Base-by-base conservation (phyloP, 108 stramenopile species). In the Skeletonema marinoi region DNA sequence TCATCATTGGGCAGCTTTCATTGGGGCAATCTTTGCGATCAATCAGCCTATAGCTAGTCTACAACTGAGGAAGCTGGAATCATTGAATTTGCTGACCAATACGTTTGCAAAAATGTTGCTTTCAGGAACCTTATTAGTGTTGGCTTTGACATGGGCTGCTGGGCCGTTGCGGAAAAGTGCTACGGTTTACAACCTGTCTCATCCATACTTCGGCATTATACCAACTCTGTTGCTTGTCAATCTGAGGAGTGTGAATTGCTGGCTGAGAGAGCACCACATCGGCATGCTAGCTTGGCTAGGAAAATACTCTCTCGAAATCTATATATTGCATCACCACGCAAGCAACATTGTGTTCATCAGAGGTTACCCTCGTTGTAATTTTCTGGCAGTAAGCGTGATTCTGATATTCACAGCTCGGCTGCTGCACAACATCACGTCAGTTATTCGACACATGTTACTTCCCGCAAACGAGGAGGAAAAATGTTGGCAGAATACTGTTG, bases 241-340 rank as follows among this genome's bases (percentile, higher is more conserved):
- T 86, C 71, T 92, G 56, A 88, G 95, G 60, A 96, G 93, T 68
- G 30, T 92, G 6, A 83, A 70, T 17, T 73, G 77, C 12, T 64
- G 50, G 11, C 41, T 93, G 12, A 74, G 95, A 21, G 71, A 71
- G 32, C 35, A 71, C 59, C 84, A 92, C 73, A 71, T 89, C 38
- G 73, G 72, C 31, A 68, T 90, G 32, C 85, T 96, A 4, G 84
- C 90, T 75, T 68, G 70, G 32, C 69, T 96, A 10, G 96, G 96
- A 19, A 91, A 88, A 69, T 88, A 86, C 36, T 92, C 93, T 13
- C 72, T 96, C 9, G 96, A 96, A 88, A 93, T 93, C 8, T 96
- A 92, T 75, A 77, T 96, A 35, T 71, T 95, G 66, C 92, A 93
- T 84, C 90, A 93, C 69, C 93, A 96, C 54, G 32, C 93, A 4